phyloP scores from a whole-genome alignment of 306 rosid species.

The Alnus glutinosa region DNA sequence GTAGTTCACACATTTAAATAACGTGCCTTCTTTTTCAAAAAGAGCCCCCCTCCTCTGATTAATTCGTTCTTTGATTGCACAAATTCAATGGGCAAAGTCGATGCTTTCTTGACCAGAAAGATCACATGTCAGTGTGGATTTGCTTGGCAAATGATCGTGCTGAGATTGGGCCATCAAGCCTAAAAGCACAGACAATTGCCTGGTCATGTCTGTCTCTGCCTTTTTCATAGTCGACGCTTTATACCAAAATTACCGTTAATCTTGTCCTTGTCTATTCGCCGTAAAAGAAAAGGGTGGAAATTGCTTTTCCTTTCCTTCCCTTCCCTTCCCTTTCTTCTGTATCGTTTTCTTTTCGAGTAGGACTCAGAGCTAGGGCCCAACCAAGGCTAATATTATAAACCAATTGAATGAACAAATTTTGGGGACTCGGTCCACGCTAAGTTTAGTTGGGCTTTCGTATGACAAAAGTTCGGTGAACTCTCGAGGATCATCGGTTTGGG shows the following conservation, averaged over 20 bases:
- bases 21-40: constrained; percentile 27
- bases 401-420: too few species aligned
- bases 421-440: too few species aligned
- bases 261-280: neutral
- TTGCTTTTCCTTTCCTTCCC: neutral
- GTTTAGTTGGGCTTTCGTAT: too few species aligned
- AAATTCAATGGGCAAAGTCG: constrained; percentile 23
- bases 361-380: too few species aligned
- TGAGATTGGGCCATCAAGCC: neutral
- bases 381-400: too few species aligned
- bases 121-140: neutral
- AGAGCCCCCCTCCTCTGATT: constrained; percentile 24
- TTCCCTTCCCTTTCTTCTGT: neutral
- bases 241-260: neutral
- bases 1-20: constrained; percentile 10
- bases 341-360: too few species aligned
- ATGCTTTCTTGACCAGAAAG: constrained; percentile 13
- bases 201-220: too few species aligned
- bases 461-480: too few species aligned
- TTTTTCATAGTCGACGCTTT: neutral
- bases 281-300: neutral
- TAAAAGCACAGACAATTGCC: neutral
- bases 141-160: neutral
- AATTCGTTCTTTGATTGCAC: constrained; percentile 11
- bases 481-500: neutral